Percentiles rank a stretch among this genome's conserved stretches.
Evolutionary conservation across 192 early-diverging fungal species (phyloP).

Genomic region (Coemansia sp.): DNA sequence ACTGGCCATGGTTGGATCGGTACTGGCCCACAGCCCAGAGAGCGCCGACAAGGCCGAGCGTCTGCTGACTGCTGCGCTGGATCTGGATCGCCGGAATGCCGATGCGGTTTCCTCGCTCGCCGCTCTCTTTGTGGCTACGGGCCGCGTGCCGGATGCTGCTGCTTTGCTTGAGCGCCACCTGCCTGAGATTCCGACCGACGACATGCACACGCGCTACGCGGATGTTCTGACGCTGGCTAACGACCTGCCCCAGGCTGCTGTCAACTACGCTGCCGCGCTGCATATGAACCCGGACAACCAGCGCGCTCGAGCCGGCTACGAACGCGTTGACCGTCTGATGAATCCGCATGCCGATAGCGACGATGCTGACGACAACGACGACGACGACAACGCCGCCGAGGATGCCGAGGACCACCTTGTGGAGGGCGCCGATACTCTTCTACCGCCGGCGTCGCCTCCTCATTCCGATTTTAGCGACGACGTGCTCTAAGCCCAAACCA

Average conservation of each 20-base stretch:
- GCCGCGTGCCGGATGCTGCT: conserved; percentile 6
- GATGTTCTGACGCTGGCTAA: conserved; percentile 47
- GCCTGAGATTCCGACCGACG: conserved; percentile 33
- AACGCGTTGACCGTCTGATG: conserved; percentile 42
- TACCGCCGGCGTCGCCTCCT: not conserved
- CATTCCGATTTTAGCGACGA: conserved; percentile 18
- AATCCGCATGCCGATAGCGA: conserved; percentile 14
- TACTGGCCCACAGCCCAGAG: conserved; percentile 43
- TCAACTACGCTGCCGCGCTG: conserved; percentile 34
- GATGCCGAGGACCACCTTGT: not conserved
- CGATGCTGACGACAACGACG: conserved; percentile 1
- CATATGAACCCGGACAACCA: conserved; percentile 28
- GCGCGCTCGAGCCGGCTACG: conserved; percentile 24
- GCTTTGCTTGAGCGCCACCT: conserved; percentile 23
- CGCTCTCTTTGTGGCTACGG: conserved; percentile 28
- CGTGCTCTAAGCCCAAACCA: conserved; percentile 5
- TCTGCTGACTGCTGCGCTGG: conserved; percentile 28
- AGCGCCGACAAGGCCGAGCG: conserved; percentile 26
- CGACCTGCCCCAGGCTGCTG: conserved; percentile 34
- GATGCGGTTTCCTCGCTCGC: conserved; percentile 35
- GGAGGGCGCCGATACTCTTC: not conserved
- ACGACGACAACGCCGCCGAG: conserved; percentile 4
- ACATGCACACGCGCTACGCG: conserved; percentile 41
- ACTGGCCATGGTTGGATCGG: conserved; percentile 32
- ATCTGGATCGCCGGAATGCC: conserved; percentile 10